Evolutionary conservation across 192 early-diverging fungal species (phyloP).

Genomic region (Kappamyces sp.): DNA sequence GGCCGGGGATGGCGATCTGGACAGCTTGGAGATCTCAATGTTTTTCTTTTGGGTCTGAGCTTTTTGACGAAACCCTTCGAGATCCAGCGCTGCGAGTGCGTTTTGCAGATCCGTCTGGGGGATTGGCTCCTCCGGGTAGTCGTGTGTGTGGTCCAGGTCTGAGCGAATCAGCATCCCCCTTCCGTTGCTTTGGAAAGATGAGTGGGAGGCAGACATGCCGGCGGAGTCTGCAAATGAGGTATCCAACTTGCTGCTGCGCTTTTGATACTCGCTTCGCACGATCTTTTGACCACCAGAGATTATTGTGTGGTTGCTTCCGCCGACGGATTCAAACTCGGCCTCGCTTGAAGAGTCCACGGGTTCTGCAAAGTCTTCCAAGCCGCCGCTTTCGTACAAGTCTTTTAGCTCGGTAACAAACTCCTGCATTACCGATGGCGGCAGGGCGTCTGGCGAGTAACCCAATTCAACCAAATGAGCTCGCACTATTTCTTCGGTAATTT

Average conservation of each 20-base stretch:
- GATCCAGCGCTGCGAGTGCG: slow-evolving; percentile 5
- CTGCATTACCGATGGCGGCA: slow-evolving; percentile 22
- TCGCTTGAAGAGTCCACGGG: not conserved
- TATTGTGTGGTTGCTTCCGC: not conserved
- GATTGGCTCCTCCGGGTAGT: too few species aligned
- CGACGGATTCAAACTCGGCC: slow-evolving; percentile 1
- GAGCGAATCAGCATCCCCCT: too few species aligned
- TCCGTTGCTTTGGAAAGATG: too few species aligned
- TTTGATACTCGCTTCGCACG: slow-evolving; percentile 3
- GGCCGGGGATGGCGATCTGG: not conserved
- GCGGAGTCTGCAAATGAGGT: too few species aligned
- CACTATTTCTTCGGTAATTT: slow-evolving; percentile 21
- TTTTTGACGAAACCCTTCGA: slow-evolving; percentile 3
- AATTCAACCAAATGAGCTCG: slow-evolving; percentile 20
- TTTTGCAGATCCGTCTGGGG: not conserved
- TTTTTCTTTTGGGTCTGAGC: not conserved
- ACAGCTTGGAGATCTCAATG: not conserved
- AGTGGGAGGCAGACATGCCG: too few species aligned
- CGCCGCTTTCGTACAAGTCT: slow-evolving; percentile 14
- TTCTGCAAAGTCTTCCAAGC: not conserved
- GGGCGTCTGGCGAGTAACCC: slow-evolving; percentile 24
- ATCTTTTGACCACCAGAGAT: not conserved
- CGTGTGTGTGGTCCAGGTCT: too few species aligned
- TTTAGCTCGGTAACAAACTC: slow-evolving; percentile 30
- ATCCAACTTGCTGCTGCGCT: too few species aligned